These are phyloP conservation scores for Fraxinus nigra DNA, from an alignment of 305 asterid species.

Conservation along the genomic window DNA sequence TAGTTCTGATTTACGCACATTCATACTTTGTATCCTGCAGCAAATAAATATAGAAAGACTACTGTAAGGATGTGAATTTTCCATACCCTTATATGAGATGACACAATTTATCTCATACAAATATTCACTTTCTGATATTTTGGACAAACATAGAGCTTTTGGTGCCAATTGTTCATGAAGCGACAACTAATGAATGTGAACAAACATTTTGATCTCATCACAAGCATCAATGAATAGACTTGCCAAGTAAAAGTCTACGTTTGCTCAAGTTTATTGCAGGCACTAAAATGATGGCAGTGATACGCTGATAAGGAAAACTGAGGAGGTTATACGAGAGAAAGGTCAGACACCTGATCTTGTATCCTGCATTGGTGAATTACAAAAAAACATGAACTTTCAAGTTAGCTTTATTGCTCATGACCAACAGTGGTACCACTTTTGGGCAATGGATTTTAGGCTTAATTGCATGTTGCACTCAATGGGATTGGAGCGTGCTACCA, in stretches of 20 bases:
- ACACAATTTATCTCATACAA: not conserved
- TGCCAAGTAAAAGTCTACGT: not conserved
- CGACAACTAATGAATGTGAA: constrained; percentile 4
- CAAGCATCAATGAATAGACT: not conserved
- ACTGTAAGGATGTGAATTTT: constrained; percentile 6
- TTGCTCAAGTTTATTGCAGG: constrained; percentile 6
- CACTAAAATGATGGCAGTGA: not conserved
- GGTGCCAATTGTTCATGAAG: not conserved
- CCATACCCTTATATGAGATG: constrained; percentile 6
- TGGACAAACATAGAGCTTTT: not conserved
- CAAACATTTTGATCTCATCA: constrained; percentile 4
- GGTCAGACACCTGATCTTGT: not conserved
- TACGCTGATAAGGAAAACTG: not conserved
- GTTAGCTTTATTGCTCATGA: not conserved
- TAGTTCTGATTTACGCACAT: not conserved
- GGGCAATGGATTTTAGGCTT: not conserved
- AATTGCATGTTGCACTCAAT: not conserved
- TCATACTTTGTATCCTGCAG: not conserved
- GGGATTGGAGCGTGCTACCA: not conserved
- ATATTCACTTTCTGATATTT: not conserved
- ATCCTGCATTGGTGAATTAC: not conserved
- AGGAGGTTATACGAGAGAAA: not conserved
- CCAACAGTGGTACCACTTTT: not conserved
- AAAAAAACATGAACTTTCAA: not conserved
- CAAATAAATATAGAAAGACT: not conserved